Percentiles rank a stretch among this genome's conserved stretches.
These are phyloP conservation scores for Boletellus ananas DNA, from an alignment of 768 basidiomycete species.

Conservation along the genomic window DNA sequence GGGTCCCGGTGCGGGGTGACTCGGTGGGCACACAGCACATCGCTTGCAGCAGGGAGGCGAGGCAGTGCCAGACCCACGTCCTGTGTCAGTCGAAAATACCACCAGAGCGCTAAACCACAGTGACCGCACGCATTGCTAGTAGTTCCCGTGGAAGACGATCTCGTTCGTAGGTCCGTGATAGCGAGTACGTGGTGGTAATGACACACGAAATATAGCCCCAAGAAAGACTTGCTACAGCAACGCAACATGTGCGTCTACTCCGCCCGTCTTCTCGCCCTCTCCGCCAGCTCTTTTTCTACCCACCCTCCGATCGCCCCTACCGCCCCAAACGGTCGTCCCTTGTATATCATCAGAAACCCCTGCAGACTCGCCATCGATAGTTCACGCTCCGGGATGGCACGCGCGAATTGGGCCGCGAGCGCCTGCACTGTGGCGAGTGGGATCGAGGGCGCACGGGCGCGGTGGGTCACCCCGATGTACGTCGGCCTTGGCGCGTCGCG, in stretches of 20 bases:
- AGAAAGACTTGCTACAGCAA: too few relatives aligned
- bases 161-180: too few relatives aligned
- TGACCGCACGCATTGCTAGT: too few relatives aligned
- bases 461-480: slow-evolving; percentile 26
- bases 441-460: slow-evolving; percentile 38
- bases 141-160: too few relatives aligned
- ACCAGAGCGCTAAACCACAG: too few relatives aligned
- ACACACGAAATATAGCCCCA: too few relatives aligned
- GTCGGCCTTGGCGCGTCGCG: neutral
- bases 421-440: slow-evolving; percentile 34
- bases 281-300: slow-evolving; percentile 44
- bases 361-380: slow-evolving; percentile 44
- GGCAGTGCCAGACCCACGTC: neutral
- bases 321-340: slow-evolving; percentile 55
- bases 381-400: slow-evolving; percentile 45
- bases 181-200: too few relatives aligned
- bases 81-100: too few relatives aligned
- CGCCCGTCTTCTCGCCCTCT: neutral
- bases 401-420: slow-evolving; percentile 57
- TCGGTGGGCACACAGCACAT: slow-evolving; percentile 11
- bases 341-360: slow-evolving; percentile 70
- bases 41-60: neutral
- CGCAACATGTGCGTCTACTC: neutral
- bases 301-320: slow-evolving; percentile 43
- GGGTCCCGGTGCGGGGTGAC: neutral